Conservation (phyloP, 805 yeast species). For the Yamadazyma sp. region DNA sequence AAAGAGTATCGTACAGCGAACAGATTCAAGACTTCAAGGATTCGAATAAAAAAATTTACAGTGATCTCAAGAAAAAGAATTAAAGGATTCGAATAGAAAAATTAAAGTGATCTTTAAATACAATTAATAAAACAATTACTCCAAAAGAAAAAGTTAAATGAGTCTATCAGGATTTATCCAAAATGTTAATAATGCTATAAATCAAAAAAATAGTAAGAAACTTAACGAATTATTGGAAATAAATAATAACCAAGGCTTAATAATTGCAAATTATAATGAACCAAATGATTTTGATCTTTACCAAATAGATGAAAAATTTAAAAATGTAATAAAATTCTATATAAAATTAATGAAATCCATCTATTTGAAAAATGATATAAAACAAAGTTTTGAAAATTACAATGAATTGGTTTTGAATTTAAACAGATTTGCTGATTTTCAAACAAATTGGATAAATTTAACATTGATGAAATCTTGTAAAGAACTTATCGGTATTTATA, state of each 20-base stretch:
- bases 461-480: constrained; percentile 40
- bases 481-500: constrained; percentile 40
- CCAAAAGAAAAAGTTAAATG: too few relatives aligned
- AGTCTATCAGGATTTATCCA: neutral
- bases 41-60: too few relatives aligned
- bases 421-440: constrained; percentile 52
- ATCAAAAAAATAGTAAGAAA: constrained; percentile 1
- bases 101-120: too few relatives aligned
- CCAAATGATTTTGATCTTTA: constrained; percentile 42
- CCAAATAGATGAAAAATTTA: constrained; percentile 34
- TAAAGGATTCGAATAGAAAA: too few relatives aligned
- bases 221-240: constrained; percentile 16
- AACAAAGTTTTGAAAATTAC: constrained; percentile 28
- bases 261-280: constrained; percentile 28
- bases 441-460: constrained; percentile 50
- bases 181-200: constrained; percentile 3
- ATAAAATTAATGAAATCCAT: constrained; percentile 34
- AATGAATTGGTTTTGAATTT: constrained; percentile 43
- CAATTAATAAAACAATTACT: too few relatives aligned
- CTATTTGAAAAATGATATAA: constrained; percentile 30
- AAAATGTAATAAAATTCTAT: constrained; percentile 30
- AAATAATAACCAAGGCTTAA: constrained; percentile 35
- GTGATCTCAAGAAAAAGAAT: too few relatives aligned
- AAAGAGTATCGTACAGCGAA: too few relatives aligned
- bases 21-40: too few relatives aligned